Conservation (phyloP, 2,329 filamentous ascomycete species). For the Rutstroemia sydowiana region DNA sequence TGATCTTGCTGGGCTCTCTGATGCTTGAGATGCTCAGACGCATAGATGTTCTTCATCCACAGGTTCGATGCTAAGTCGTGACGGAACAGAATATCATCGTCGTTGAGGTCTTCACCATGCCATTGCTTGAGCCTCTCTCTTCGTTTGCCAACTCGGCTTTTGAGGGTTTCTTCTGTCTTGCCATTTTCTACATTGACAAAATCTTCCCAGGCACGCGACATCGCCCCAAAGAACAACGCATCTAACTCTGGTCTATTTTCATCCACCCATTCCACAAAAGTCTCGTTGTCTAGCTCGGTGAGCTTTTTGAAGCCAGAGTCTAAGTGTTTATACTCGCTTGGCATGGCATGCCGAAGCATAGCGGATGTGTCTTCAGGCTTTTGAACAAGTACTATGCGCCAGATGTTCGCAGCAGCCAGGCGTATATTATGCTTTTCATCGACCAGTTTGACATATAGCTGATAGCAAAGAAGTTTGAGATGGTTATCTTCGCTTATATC, state of each 20-base stretch:
- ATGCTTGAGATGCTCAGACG: conserved; percentile 84
- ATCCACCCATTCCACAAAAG: conserved; percentile 84
- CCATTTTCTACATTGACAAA: conserved; percentile 80
- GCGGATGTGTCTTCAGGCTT: conserved; percentile 75
- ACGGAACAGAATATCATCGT: conserved; percentile 66
- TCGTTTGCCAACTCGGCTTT: conserved; percentile 62
- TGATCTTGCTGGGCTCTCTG: conserved; percentile 87
- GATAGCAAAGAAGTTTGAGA: conserved; percentile 81
- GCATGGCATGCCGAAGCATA: conserved; percentile 65
- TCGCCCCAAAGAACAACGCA: conserved; percentile 69
- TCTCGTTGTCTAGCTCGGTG: conserved; percentile 80
- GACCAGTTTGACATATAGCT: conserved; percentile 83
- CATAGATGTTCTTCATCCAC: conserved; percentile 94
- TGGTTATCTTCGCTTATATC: conserved; percentile 74
- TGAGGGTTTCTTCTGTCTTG: conserved; percentile 68
- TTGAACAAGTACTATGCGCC: conserved; percentile 89
- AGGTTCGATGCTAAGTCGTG: conserved; percentile 82
- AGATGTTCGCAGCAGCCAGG: conserved; percentile 71
- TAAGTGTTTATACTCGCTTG: conserved; percentile 62
- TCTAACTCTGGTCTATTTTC: conserved; percentile 73
- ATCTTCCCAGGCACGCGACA: conserved; percentile 80
- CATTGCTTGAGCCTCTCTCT: conserved; percentile 77
- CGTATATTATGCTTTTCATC: conserved; percentile 62
- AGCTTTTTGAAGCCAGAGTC: conserved; percentile 74
- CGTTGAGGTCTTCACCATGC: conserved; percentile 60